These are phyloP conservation scores for Pythium insidiosum DNA, from an alignment of 352 stramenopile genomes.

Conservation along the genomic window DNA sequence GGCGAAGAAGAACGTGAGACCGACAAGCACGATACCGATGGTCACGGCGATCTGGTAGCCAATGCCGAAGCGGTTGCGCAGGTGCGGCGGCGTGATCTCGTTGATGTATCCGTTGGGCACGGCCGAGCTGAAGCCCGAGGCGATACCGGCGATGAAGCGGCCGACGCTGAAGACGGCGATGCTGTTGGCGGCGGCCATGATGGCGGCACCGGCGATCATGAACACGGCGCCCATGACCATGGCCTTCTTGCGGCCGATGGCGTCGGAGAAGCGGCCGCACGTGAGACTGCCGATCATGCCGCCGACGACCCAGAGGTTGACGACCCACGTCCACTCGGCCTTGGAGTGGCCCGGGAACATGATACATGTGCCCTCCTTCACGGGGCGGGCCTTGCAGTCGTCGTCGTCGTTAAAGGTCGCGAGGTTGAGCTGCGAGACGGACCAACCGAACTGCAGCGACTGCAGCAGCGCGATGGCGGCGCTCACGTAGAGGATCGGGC, in stretches of 20 bases:
- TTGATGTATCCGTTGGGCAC: slow-evolving; percentile 32
- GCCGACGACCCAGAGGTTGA: slow-evolving; percentile 35
- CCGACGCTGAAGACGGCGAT: slow-evolving; percentile 26
- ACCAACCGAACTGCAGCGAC: slow-evolving; percentile 39
- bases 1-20: slow-evolving; percentile 45
- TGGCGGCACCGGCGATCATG: slow-evolving; percentile 21
- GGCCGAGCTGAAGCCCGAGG: slow-evolving; percentile 22
- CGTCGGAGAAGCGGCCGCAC: slow-evolving; percentile 20
- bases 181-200: slow-evolving; percentile 19
- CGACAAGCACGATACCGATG: slow-evolving; percentile 35
- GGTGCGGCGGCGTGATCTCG: slow-evolving; percentile 30
- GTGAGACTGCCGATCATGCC: slow-evolving; percentile 30
- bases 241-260: slow-evolving; percentile 20
- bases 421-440: slow-evolving; percentile 32
- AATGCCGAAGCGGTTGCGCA: slow-evolving; percentile 22
- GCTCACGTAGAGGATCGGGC: not conserved
- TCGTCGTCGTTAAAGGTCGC: slow-evolving; percentile 25
- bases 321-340: slow-evolving; percentile 24
- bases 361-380: slow-evolving; percentile 22
- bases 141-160: slow-evolving; percentile 27
- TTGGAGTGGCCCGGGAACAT: slow-evolving; percentile 28
- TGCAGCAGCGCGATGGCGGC: slow-evolving; percentile 21
- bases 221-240: slow-evolving; percentile 24
- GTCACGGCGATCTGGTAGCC: slow-evolving; percentile 40
- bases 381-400: slow-evolving; percentile 23